Base-by-base conservation (phyloP, 169 alveolate genomes). In the Eimeria maxima region DNA sequence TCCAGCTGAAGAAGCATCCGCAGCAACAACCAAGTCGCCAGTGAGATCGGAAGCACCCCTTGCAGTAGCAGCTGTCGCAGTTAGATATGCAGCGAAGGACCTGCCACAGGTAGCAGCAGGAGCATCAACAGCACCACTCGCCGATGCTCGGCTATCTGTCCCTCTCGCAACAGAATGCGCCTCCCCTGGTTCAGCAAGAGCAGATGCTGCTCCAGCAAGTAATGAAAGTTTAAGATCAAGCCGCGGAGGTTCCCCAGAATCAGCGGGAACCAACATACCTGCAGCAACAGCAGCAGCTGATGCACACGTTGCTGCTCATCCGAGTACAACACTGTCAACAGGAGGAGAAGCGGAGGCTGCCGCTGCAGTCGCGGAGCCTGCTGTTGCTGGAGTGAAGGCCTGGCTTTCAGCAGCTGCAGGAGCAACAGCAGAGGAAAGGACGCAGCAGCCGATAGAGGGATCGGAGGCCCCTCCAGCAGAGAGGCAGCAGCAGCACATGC, bases 401-500 rank as follows among this genome's bases (percentile, higher is more conserved):
- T 20, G 0, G n/a, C 33, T 57, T 14, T 16, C 60, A 74, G 86
- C n/a, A 74, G 86, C 86, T 16, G 86, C 55, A 33, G 86, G 10
- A 74, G 86, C 57, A 44, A 33, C 55, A 42, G 22, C 55, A 38
- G 86, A 33, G 8, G 55, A 53, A 74, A 24, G 57, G 10, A 53
- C 86, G 3, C n/a, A 33, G 27, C 57, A 74, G 57, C 60, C 10
- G 50, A 38, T 4, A 74, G 44, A 38, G 10, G 24, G 13, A 6
- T 18, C 29, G 20, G 13, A 5, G 16, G n/a, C 10, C 0, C 6
- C 50, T 74, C 29, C 57, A 42, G 57, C 86, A 24, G 16, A 74
- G 86, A 22, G 38, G 13, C 55, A 74, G 86, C 74, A 65, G 74
- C 74, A 65, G 74, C 86, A 44, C 33, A 53, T 33, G 55, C 50